These are phyloP conservation scores for Cytospora piceae DNA, from an alignment of 2,329 filamentous ascomycete genomes.

Conservation along the genomic window DNA sequence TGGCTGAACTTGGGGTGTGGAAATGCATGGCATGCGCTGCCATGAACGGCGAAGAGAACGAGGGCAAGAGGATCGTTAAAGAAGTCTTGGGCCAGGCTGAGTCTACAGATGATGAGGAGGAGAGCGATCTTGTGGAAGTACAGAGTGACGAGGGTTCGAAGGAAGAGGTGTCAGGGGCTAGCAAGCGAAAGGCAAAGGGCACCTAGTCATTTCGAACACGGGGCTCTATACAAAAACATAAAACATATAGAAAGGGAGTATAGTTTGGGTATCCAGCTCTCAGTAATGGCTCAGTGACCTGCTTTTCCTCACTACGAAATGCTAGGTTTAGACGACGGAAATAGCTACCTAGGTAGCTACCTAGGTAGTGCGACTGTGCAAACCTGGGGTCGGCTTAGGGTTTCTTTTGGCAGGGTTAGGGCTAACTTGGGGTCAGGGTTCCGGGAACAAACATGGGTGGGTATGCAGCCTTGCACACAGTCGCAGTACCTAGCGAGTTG, in stretches of 20 bases:
- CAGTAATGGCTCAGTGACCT: background rate
- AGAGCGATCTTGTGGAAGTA: constrained; percentile 28
- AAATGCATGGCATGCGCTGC: constrained; percentile 83
- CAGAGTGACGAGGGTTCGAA: constrained; percentile 14
- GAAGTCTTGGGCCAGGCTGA: constrained; percentile 55
- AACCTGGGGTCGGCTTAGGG: too few relatives aligned
- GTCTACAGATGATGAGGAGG: constrained; percentile 25
- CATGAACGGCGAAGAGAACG: constrained; percentile 80
- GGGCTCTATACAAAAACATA: background rate
- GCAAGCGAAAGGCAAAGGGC: constrained; percentile 15
- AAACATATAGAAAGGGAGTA: background rate
- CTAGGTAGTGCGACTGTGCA: too few relatives aligned
- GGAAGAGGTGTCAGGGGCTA: constrained; percentile 7
- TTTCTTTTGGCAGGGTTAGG: too few relatives aligned
- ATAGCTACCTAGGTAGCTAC: too few relatives aligned
- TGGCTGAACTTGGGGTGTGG: constrained; percentile 85
- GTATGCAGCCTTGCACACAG: too few relatives aligned
- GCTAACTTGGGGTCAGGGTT: too few relatives aligned
- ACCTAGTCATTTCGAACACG: background rate
- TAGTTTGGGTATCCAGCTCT: background rate
- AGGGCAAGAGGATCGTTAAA: constrained; percentile 72
- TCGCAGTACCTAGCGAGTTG: too few relatives aligned
- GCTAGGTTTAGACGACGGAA: too few relatives aligned
- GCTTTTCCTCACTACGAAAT: background rate
- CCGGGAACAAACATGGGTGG: too few relatives aligned